phyloP scores from a whole-genome alignment of 441 rosid genomes.

The Corymbia citriodora region DNA sequence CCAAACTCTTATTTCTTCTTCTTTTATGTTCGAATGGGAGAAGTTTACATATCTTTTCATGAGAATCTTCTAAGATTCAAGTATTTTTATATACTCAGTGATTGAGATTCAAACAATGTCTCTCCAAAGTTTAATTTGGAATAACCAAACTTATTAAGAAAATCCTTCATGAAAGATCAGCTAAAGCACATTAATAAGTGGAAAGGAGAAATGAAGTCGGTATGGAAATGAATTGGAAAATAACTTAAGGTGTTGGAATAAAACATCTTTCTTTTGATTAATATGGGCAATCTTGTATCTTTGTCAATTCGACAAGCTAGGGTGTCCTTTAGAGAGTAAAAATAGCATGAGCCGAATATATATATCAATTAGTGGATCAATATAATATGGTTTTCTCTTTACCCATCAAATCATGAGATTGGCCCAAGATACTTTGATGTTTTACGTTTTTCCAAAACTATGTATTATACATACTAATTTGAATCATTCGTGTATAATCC shows the following conservation, averaged over 20 bases:
- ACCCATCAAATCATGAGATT: too few species aligned
- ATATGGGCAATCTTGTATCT: not conserved
- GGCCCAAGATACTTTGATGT: too few species aligned
- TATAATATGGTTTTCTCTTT: too few species aligned
- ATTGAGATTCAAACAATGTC: not conserved
- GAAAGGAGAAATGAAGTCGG: not conserved
- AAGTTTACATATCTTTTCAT: not conserved
- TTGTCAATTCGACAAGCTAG: not conserved
- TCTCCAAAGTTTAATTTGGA: not conserved
- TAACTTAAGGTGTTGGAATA: not conserved
- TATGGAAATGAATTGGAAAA: not conserved
- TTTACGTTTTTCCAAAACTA: too few species aligned
- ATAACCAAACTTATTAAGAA: not conserved
- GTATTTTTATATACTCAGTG: not conserved
- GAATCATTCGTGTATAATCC: too few species aligned
- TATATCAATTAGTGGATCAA: too few species aligned
- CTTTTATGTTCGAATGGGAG: not conserved
- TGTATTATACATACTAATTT: too few species aligned
- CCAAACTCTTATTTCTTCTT: not conserved
- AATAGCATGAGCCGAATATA: not conserved
- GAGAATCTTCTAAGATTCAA: not conserved
- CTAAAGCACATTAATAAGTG: not conserved
- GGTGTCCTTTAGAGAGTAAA: not conserved
- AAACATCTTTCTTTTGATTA: not conserved
- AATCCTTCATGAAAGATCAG: not conserved